Conservation (phyloP, 1,284 basidiomycete genomes). For the Erythrobasidium hasegawianum region DNA sequence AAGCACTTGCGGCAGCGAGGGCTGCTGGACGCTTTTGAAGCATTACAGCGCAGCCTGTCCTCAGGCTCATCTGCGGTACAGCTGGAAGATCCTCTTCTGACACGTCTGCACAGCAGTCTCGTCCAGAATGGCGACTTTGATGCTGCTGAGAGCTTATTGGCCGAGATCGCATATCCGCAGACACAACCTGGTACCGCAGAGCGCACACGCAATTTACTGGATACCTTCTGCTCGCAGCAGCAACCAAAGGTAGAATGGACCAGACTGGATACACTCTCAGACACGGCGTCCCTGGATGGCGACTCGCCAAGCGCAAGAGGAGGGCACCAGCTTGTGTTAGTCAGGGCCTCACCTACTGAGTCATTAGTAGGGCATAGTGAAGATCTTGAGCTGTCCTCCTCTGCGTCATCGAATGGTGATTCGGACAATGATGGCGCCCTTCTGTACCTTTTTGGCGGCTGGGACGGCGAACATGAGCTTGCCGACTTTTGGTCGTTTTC, state of each 20-base stretch:
- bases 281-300: slow-evolving; percentile 19
- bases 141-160: slow-evolving; percentile 44
- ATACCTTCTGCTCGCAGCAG: neutral
- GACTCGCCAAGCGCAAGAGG: slow-evolving; percentile 44
- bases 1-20: slow-evolving; percentile 48
- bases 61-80: neutral
- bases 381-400: neutral
- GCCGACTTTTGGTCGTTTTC: slow-evolving; percentile 49
- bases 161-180: slow-evolving; percentile 39
- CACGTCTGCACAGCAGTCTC: slow-evolving; percentile 45
- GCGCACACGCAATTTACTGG: slow-evolving; percentile 6
- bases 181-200: neutral
- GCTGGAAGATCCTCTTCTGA: slow-evolving; percentile 48
- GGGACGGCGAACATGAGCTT: slow-evolving; percentile 48
- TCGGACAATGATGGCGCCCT: slow-evolving; percentile 16
- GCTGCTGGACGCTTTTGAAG: slow-evolving; percentile 43
- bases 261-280: slow-evolving; percentile 24
- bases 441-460: slow-evolving; percentile 49
- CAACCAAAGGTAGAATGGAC: slow-evolving; percentile 28
- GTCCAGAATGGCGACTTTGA: slow-evolving; percentile 46
- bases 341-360: slow-evolving; percentile 39
- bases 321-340: slow-evolving; percentile 48
- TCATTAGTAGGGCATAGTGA: too few relatives aligned
- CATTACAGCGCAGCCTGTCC: slow-evolving; percentile 25
- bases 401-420: neutral